Base-by-base conservation (phyloP, 1,284 basidiomycete species). In the Boletus nobilissimus region DNA sequence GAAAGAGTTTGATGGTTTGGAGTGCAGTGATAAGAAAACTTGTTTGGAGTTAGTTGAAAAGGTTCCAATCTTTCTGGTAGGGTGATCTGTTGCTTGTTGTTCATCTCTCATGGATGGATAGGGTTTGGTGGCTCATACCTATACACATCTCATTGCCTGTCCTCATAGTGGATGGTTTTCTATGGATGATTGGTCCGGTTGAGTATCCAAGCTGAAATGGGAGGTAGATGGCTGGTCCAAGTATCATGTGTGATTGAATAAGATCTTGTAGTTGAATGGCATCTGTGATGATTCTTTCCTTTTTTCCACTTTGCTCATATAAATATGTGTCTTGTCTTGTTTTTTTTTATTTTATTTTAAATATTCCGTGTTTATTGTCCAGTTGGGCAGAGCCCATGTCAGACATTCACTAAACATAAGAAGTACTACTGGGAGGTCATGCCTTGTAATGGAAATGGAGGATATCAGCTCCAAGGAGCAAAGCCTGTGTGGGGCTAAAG, bases 51-150 rank as follows among this genome's bases (percentile, higher is more conserved):
- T 85, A 63, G 73, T 78, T 46, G 63, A 39, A 65, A 76, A 72
- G 46, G 63, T 34, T 39, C 83, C 81, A 0, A 80, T 85, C 60
- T 83, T 85, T 38, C 83, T 80, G 63, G 83, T 84, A 62, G 36
- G 80, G 3, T 64, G n/a, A 26, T 43, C 46, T 34, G 5, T 51
- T 22, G 13, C 34, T 68, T 68, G 40, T 65, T 29, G 7, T 75
- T 77, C 34, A 4, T 69, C 39, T 74, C 82, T 84, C 63, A 84
- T 39, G 18, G 29, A 18, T 34, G 3, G 51, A 40, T 29, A 83
- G 82, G 82, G 82, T 72, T 67, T 83, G 68, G 82, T 85, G 19
- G 83, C 83, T 40, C 82, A 84, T 40, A 77, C 77, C 1, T 83
- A 78, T 51, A 85, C 82, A 13, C 83, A 83, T 72, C 32, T 83